phyloP scores from a whole-genome alignment of 208 protist species.

The Tritrichomonas foetus region DNA sequence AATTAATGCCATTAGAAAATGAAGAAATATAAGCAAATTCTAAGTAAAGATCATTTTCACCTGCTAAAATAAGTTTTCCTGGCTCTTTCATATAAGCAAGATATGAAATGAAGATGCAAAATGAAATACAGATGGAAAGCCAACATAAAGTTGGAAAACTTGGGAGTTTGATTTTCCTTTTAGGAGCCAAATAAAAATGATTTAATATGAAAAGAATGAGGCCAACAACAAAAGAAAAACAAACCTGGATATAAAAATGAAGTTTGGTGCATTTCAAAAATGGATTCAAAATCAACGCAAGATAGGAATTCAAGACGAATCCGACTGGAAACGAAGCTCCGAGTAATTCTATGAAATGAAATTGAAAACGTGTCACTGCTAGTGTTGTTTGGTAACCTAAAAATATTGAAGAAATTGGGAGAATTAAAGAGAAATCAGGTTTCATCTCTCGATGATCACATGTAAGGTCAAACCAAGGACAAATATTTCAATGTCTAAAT shows the following conservation, averaged over 20 bases:
- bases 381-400: neutral
- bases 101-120: neutral
- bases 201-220: neutral
- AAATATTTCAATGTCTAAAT: too few species aligned
- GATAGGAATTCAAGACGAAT: neutral
- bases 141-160: neutral
- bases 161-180: neutral
- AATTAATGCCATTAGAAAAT: neutral
- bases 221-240: neutral
- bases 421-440: neutral
- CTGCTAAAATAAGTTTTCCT: neutral
- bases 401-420: neutral
- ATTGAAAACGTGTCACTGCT: too few species aligned
- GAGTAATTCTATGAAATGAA: neutral
- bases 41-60: neutral
- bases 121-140: neutral
- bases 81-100: neutral
- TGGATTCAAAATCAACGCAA: neutral
- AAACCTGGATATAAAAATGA: neutral
- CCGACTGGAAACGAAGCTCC: neutral
- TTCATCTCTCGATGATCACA: too few species aligned
- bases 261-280: neutral
- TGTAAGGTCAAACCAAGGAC: too few species aligned
- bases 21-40: neutral
- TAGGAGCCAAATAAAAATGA: too few species aligned